A percentile compares a stretch with the other conserved stretches of the same genome.
phyloP scores from a whole-genome alignment of 495 filamentous ascomycete species.

The Aspergillus coremiiformis region DNA sequence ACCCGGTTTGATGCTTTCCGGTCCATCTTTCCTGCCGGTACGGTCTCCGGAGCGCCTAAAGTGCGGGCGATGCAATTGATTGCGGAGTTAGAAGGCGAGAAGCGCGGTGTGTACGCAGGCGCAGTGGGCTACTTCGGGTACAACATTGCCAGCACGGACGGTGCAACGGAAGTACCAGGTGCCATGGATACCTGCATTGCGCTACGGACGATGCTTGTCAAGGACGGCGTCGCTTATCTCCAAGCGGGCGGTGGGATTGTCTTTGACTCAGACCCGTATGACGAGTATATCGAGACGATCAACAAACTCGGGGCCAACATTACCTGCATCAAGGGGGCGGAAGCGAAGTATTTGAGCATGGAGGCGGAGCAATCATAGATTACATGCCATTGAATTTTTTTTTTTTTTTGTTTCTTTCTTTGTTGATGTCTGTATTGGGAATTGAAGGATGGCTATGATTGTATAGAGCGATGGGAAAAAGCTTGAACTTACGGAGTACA shows the following conservation, averaged over 20 bases:
- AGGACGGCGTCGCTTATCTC: slow-evolving; percentile 83
- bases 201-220: slow-evolving; percentile 91
- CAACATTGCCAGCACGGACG: slow-evolving; percentile 33
- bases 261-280: slow-evolving; percentile 87
- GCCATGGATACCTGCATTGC: slow-evolving; percentile 99
- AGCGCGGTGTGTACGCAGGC: slow-evolving; percentile 92
- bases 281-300: slow-evolving; percentile 95
- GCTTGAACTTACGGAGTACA: neutral
- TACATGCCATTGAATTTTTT: neutral
- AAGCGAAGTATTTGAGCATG: slow-evolving; percentile 59
- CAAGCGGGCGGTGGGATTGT: slow-evolving; percentile 98
- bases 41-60: slow-evolving; percentile 90
- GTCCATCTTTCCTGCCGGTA: slow-evolving; percentile 92
- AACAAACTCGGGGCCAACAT: slow-evolving; percentile 92
- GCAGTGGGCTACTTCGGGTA: slow-evolving; percentile 75
- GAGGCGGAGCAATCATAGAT: slow-evolving; percentile 22
- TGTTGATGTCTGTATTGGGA: neutral
- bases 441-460: neutral
- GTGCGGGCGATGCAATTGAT: slow-evolving; percentile 96
- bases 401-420: neutral
- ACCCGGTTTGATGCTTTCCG: slow-evolving; percentile 94
- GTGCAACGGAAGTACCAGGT: slow-evolving; percentile 50
- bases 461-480: neutral
- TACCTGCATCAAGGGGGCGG: slow-evolving; percentile 75
- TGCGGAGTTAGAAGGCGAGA: slow-evolving; percentile 86